Evolutionary conservation across 2,329 filamentous ascomycete species (phyloP), one percentile per base, ranked within the genome.

Genomic region (Trichoderma brevicompactum): DNA sequence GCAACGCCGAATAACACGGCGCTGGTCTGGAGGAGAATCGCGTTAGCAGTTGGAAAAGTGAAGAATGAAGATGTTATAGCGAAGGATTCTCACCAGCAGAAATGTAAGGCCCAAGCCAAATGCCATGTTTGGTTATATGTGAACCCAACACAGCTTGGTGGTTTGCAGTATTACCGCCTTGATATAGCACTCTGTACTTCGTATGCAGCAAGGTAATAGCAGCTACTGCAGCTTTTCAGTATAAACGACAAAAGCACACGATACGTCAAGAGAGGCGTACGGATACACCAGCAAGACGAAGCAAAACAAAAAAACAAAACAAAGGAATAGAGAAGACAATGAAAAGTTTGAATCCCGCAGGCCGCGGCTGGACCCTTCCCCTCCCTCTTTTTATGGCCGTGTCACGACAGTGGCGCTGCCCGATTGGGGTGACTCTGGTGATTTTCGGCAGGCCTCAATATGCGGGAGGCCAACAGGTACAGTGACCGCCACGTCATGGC

Each of bases 1-100:
- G 76, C 76, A 15, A 76, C 64, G n/a, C 70, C 68, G 7, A 76
- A 72, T 32, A 78, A 72, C 43, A 69, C 67, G 23, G 72, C 56
- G 67, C 71, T 73, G n/a, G 72, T 58, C 76, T 77, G 41, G 10
- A 50, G 12, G 34, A 19, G 15, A 32, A 34, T 13, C 19, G 17
- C 1, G 8, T 64, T n/a, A 66, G 53, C 40, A n/a, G 44, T 17
- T n/a, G 4, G 36, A 23, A 19, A 19, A 38, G 8, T 19, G 15
- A 50, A 38, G 7, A 17, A 28, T 28, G 7, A 40, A 13, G n/a
- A 12, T 23, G 19, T 32, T 10, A n/a, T 8, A 44, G n/a, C 61
- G 55, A 70, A 69, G 63, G 6, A 15, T 66, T 52, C 73, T 69
- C 65, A 77, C 76, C 65, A 75, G 66, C 56, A 78, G 65, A 65